These are phyloP conservation scores for Pythium phragmitis DNA, from an alignment of 352 stramenopile species.

Conservation along the genomic window DNA sequence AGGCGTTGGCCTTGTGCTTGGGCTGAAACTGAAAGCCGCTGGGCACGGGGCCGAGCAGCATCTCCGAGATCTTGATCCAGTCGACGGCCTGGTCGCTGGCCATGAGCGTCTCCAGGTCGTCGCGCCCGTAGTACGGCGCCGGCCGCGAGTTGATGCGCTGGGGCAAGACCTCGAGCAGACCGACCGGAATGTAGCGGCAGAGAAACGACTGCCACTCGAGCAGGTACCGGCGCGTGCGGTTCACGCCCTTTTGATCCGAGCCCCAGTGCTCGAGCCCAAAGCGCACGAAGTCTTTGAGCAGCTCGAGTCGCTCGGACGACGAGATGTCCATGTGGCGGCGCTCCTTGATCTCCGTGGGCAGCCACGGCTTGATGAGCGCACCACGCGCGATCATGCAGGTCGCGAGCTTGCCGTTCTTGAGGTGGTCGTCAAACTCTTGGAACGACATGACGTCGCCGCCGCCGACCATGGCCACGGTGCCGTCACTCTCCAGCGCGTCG, in stretches of 20 bases:
- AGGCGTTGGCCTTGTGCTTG: constrained; percentile 98
- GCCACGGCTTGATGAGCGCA: constrained; percentile 99
- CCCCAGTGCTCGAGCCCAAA: constrained; percentile 99
- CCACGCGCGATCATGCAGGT: constrained; percentile 91
- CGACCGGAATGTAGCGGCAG: constrained; percentile 97
- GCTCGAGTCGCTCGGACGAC: constrained; percentile 94
- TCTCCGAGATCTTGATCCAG: constrained; percentile 99
- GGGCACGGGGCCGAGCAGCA: constrained; percentile 96
- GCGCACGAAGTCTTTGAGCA: constrained; percentile 96
- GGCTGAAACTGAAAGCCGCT: constrained; percentile 94
- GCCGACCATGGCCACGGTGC: constrained; percentile 85
- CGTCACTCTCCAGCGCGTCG: constrained; percentile 44
- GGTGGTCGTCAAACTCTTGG: constrained; percentile 81
- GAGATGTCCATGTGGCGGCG: constrained; percentile 96
- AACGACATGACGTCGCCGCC: constrained; percentile 87
- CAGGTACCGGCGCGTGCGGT: constrained; percentile 96
- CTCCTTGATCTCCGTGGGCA: constrained; percentile 99
- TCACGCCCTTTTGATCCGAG: constrained; percentile 97
- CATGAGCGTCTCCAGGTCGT: constrained; percentile 98
- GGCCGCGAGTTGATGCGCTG: constrained; percentile 98
- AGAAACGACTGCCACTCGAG: constrained; percentile 99
- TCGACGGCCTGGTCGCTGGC: constrained; percentile 93
- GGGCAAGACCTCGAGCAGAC: constrained; percentile 93
- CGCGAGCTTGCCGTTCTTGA: constrained; percentile 81
- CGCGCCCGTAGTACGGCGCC: constrained; percentile 90